Percentiles rank a stretch among this genome's conserved stretches.
Evolutionary conservation across 805 yeast species (phyloP).

Genomic region (Nematodospora valgi): DNA sequence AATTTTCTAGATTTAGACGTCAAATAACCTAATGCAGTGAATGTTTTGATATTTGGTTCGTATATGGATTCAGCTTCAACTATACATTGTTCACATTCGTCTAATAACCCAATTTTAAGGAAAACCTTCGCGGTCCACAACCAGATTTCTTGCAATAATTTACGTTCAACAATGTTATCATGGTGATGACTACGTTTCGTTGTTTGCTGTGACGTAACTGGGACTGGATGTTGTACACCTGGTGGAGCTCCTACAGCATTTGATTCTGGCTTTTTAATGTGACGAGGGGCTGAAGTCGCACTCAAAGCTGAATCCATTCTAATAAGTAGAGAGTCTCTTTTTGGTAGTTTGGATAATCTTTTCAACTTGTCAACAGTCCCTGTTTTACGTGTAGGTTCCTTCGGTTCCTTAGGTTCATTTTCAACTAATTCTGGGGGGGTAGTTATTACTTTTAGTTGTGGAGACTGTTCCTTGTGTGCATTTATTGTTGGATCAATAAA

Average conservation of each 20-base stretch:
- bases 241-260: background rate
- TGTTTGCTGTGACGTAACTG: background rate
- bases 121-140: slow-evolving; percentile 68
- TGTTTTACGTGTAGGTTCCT: slow-evolving; percentile 1
- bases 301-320: background rate
- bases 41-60: slow-evolving; percentile 46
- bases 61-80: slow-evolving; percentile 60
- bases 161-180: slow-evolving; percentile 23
- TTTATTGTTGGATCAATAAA: slow-evolving; percentile 22
- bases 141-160: slow-evolving; percentile 64
- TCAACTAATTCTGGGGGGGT: slow-evolving; percentile 3
- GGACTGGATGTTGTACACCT: background rate
- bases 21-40: slow-evolving; percentile 47
- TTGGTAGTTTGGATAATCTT: slow-evolving; percentile 7
- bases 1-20: slow-evolving; percentile 40
- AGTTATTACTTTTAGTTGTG: background rate
- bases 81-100: slow-evolving; percentile 69
- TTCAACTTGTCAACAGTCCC: slow-evolving; percentile 9
- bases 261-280: background rate
- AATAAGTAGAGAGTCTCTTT: slow-evolving; percentile 1
- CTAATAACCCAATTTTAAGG: slow-evolving; percentile 46
- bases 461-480: background rate
- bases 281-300: background rate
- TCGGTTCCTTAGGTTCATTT: background rate
- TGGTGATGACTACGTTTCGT: background rate